These are phyloP conservation scores for Paramecium biaurelia DNA, from an alignment of 73 alveolate genomes.

Conservation along the genomic window DNA sequence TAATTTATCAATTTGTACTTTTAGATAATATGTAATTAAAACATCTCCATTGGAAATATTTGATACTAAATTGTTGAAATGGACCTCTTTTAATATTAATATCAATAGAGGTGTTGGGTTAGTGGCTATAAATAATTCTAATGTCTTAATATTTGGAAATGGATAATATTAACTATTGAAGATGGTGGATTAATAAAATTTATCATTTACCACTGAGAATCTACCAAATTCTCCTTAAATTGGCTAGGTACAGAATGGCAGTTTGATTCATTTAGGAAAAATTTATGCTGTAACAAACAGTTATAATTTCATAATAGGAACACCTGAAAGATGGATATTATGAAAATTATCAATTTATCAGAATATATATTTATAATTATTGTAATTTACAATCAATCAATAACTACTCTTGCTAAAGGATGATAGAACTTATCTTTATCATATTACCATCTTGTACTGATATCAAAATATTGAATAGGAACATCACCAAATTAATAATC, in stretches of 20 bases:
- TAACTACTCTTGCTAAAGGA: background rate
- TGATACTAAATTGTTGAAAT: slow-evolving; percentile 6
- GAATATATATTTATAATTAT: background rate
- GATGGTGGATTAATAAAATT: background rate
- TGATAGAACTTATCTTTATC: slow-evolving; percentile 29
- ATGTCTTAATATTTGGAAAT: slow-evolving; percentile 8
- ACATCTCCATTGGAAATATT: slow-evolving; percentile 22
- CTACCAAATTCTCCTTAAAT: background rate
- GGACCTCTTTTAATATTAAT: background rate
- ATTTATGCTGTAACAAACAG: background rate
- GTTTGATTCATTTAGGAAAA: slow-evolving; percentile 13
- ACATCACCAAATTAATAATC: background rate
- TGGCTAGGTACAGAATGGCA: background rate
- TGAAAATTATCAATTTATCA: background rate
- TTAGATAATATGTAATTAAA: slow-evolving; percentile 16
- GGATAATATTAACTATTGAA: slow-evolving; percentile 5
- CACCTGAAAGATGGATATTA: slow-evolving; percentile 15
- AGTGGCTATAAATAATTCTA: background rate
- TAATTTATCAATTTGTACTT: background rate
- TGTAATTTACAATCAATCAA: background rate
- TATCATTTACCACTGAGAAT: background rate
- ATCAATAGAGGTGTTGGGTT: slow-evolving; percentile 1
- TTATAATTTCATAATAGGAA: background rate
- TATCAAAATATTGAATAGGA: background rate
- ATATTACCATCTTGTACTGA: slow-evolving; percentile 12